These are phyloP conservation scores for barley (Hordeum vulgare) DNA, from an alignment of 176 grass and related monocot species.

Conservation along the genomic window MorexV3_pseudomolecules_assembly NC_058522.1:101263493-101263992, in stretches of 20 bases:
- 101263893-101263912: slow-evolving; percentile 50
- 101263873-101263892: slow-evolving; percentile 11
- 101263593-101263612: no score
- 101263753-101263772: slow-evolving; percentile 77
- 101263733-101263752: slow-evolving; percentile 34
- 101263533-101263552: slow-evolving; percentile 30
- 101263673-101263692: not conserved
- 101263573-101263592: not conserved
- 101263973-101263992: not conserved
- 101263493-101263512: slow-evolving; percentile 75
- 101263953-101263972: not conserved
- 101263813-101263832: slow-evolving; percentile 22
- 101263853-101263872: slow-evolving; percentile 11
- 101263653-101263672: not conserved
- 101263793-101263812: slow-evolving; percentile 12
- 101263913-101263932: slow-evolving; percentile 77
- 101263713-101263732: slow-evolving; percentile 3
- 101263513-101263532: slow-evolving; percentile 63
- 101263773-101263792: slow-evolving; percentile 48
- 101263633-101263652: no score
- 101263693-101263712: not conserved
- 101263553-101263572: not conserved
- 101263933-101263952: not conserved
- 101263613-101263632: no score
- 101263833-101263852: slow-evolving; percentile 20